Evolutionary conservation across 345 rosid species (phyloP), one percentile per base, ranked within the genome.

Genomic region (Citrus reticulata): DNA sequence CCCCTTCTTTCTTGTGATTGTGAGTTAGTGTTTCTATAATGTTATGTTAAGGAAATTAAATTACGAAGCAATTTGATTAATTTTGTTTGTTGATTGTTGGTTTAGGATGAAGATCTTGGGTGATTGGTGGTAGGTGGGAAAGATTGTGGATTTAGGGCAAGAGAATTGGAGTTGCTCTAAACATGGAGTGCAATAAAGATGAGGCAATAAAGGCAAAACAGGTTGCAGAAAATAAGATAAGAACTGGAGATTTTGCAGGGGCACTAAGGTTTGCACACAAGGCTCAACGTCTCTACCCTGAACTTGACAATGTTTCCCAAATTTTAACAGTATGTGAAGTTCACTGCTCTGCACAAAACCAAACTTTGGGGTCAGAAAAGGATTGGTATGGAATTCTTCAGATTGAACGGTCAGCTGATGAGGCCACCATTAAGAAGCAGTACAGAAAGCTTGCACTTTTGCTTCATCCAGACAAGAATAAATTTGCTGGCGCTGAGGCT

Each of bases 381-480:
- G 93, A 95, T 81, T 95, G 99, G 99, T 95, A 95, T 75, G 89
- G 89, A 34, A 83, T 95, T 83, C 98, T 95, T 67, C 94, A 91
- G 81, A 79, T 88, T 63, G 92, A 84, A 76, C 86, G 59, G 55
- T 80, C 82, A 3, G 85, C 89, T 46, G 97, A 89, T 70, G 94
- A 87, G 61, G 79, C 69, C 42, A 83, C 86, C 16, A 87, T 95
- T 85, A 92, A 85, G 92, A 92, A 90, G 88, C 99, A 95, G 64
- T 92, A 87, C 81, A 90, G 87, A 85, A 95, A 91, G 89, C 90
- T 92, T 32, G 95, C 95, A 0, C 85, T 95, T 80, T 84, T 85
- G 55, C 95, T 95, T 76, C 99, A 95, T 89, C 99, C 99, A 0
- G 98, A 95, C 72, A 95, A 92, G 83, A 95, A 95, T 79, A 90